phyloP scores from a whole-genome alignment of 1,139 yeast genomes.

The Fermentozyma sake region DNA sequence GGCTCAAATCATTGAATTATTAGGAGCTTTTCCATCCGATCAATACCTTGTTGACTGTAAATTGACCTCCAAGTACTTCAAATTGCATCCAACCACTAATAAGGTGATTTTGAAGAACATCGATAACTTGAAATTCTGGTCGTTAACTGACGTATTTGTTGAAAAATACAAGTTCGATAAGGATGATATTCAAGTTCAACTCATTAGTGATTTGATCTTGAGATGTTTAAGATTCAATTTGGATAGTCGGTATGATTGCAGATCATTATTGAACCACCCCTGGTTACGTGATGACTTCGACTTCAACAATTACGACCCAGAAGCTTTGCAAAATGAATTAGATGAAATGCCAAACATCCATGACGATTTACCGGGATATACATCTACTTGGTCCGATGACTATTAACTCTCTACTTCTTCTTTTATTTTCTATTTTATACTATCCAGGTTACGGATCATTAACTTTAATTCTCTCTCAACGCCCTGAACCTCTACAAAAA shows the following conservation, averaged over 20 bases:
- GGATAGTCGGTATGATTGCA: constrained; percentile 35
- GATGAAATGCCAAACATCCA: constrained; percentile 7
- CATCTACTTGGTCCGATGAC: constrained; percentile 19
- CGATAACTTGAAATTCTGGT: constrained; percentile 65
- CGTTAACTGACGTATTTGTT: constrained; percentile 56
- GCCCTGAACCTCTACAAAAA: no score
- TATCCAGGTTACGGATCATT: no score
- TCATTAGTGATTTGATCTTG: constrained; percentile 42
- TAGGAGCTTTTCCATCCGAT: constrained; percentile 54
- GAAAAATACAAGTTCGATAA: constrained; percentile 63
- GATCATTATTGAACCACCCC: constrained; percentile 51
- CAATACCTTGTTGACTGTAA: constrained; percentile 48
- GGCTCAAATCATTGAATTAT: constrained; percentile 70
- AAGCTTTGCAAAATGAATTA: constrained; percentile 7
- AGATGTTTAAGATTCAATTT: constrained; percentile 74
- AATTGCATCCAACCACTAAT: constrained; percentile 36
- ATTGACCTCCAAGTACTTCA: constrained; percentile 50
- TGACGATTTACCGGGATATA: constrained; percentile 26
- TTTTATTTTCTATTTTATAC: constrained; percentile 3
- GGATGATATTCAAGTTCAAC: constrained; percentile 15
- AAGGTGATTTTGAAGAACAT: constrained; percentile 50
- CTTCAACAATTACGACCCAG: constrained; percentile 42
- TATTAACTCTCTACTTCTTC: no score
- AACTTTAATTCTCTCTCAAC: no score
- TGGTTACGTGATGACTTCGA: constrained; percentile 70